phyloP scores from a whole-genome alignment of 495 filamentous ascomycete species.

The Evansstolkia leycettana region DNA sequence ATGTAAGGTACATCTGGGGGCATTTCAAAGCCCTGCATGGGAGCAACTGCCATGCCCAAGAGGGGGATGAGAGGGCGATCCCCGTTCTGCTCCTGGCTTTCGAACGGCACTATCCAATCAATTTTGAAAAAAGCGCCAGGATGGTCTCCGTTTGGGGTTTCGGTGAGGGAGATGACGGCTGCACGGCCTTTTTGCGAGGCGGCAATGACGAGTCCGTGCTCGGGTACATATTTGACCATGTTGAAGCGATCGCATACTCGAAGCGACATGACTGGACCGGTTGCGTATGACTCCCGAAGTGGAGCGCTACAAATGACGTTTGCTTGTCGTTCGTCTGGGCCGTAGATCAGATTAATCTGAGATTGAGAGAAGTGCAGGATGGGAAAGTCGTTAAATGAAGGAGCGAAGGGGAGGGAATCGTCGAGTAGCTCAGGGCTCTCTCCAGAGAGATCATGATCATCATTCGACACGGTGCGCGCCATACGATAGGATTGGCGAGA shows the following conservation, averaged over 20 bases:
- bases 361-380: conserved; percentile 47
- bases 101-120: conserved; percentile 45
- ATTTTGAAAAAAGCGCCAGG: conserved; percentile 38
- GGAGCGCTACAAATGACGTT: conserved; percentile 34
- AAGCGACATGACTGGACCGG: conserved; percentile 18
- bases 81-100: conserved; percentile 28
- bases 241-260: conserved; percentile 56
- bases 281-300: conserved; percentile 24
- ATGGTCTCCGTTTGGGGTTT: conserved; percentile 16
- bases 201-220: conserved; percentile 62
- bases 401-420: no score
- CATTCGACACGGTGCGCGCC: background rate
- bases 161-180: conserved; percentile 59
- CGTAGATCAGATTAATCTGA: conserved; percentile 47
- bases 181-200: conserved; percentile 65
- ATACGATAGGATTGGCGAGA: background rate
- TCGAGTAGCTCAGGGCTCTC: conserved; percentile 7
- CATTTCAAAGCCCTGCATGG: conserved; percentile 47
- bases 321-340: conserved; percentile 28
- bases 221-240: conserved; percentile 64
- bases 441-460: no score
- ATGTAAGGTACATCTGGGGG: conserved; percentile 26
- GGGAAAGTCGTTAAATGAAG: conserved; percentile 14
- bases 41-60: conserved; percentile 44
- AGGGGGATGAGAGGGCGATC: conserved; percentile 33